A percentile compares a stretch with the other conserved stretches of the same genome.
These are phyloP conservation scores for Lepidium didymum DNA, from an alignment of 345 rosid species.

Conservation along the genomic window DNA sequence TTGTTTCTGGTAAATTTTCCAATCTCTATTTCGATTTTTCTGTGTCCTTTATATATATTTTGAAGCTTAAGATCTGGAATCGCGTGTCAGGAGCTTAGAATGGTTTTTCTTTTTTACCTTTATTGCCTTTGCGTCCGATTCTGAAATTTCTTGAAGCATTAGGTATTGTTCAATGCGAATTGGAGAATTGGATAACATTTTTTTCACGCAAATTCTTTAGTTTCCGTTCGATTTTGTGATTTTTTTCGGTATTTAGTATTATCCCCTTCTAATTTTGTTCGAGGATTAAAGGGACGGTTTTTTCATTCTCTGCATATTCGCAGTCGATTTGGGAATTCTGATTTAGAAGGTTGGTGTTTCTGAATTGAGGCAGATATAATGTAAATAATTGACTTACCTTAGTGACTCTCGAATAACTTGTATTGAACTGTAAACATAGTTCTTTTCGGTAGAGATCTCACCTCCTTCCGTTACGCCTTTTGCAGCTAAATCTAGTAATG, in stretches of 20 bases:
- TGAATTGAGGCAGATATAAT: not conserved
- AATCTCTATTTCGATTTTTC: not conserved
- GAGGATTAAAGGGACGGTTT: not conserved
- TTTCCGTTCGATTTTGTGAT: not conserved
- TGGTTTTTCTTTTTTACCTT: not conserved
- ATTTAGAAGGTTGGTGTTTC: not conserved
- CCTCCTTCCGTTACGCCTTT: constrained; percentile 18
- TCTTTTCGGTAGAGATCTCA: constrained; percentile 6
- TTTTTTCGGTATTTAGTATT: not conserved
- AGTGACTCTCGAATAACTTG: too few relatives aligned
- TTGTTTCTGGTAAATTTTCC: constrained; percentile 51
- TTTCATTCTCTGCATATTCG: not conserved
- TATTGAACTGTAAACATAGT: too few relatives aligned
- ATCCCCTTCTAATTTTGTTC: not conserved
- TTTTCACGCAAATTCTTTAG: not conserved
- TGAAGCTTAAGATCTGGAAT: constrained; percentile 7
- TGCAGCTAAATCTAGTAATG: constrained; percentile 26
- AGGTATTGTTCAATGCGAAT: not conserved
- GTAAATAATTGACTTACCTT: not conserved
- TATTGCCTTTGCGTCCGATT: not conserved
- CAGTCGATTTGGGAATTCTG: not conserved
- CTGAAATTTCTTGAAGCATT: not conserved
- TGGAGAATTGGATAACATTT: not conserved
- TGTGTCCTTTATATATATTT: not conserved
- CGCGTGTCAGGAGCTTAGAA: not conserved